phyloP scores from a whole-genome alignment of 257 asterid species.

The Catharanthus roseus region DNA sequence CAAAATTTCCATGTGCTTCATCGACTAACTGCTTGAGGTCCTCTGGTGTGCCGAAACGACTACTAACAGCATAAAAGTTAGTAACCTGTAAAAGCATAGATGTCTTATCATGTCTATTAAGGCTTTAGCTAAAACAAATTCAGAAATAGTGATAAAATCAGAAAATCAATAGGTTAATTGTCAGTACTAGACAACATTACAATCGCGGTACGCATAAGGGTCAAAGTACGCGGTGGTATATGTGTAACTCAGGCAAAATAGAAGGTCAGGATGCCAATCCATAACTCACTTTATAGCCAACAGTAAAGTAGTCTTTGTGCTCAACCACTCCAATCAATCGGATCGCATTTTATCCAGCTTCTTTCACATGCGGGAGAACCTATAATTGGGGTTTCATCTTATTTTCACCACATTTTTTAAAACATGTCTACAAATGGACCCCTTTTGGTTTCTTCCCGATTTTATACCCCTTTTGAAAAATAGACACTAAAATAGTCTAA shows the following conservation, averaged over 20 bases:
- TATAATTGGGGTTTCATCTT: too few relatives aligned
- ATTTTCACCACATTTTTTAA: too few relatives aligned
- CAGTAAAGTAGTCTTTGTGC: conserved; percentile 90
- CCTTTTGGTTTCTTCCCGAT: too few relatives aligned
- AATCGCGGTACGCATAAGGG: not conserved
- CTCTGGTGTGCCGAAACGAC: conserved; percentile 97
- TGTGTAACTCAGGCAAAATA: conserved; percentile 2
- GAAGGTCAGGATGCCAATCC: conserved; percentile 6
- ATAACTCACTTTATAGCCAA: conserved; percentile 78
- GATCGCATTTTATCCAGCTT: conserved; percentile 90
- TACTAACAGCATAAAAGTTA: conserved; percentile 87
- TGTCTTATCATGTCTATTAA: conserved; percentile 4
- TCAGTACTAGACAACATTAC: not conserved
- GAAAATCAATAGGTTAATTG: not conserved
- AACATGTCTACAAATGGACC: too few relatives aligned
- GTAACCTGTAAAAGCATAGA: conserved; percentile 56
- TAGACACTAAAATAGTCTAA: too few relatives aligned
- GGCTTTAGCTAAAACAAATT: not conserved
- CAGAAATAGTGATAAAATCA: not conserved
- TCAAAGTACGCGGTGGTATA: not conserved
- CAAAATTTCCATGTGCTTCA: conserved; percentile 81
- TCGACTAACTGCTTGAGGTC: conserved; percentile 94
- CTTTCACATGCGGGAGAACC: conserved; percentile 89
- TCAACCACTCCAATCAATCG: conserved; percentile 87
- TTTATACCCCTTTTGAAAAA: too few relatives aligned